A percentile compares a stretch with the other conserved stretches of the same genome.
Evolutionary conservation across 441 rosid species (phyloP).

Genomic region (Rhodomyrtus psidioides): DNA sequence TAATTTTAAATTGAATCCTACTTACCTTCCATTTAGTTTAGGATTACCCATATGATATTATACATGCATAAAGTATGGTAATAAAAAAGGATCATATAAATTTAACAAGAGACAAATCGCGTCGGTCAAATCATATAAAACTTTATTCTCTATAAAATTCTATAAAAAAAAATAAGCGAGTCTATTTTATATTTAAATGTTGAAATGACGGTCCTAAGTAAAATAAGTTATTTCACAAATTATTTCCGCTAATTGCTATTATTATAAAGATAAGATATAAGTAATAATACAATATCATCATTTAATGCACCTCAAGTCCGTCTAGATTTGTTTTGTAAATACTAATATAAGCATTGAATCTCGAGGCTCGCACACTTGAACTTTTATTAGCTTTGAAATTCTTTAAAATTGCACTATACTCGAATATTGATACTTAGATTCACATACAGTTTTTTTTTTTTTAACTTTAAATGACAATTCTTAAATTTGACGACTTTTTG

Average conservation of each 20-base stretch:
- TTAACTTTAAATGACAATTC: neutral
- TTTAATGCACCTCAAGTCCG: neutral
- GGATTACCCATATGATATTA: neutral
- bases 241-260: neutral
- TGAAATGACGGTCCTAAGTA: neutral
- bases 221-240: neutral
- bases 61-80: neutral
- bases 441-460: neutral
- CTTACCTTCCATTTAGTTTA: neutral
- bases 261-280: rapidly evolving
- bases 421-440: neutral
- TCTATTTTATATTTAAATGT: rapidly evolving
- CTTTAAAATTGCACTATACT: neutral
- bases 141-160: neutral
- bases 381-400: neutral
- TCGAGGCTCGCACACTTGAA: rapidly evolving
- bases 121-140: rapidly evolving
- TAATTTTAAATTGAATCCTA: neutral
- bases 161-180: neutral
- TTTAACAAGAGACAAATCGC: neutral
- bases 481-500: neutral
- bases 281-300: neutral
- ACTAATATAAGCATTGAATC: no score
- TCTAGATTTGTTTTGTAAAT: neutral
- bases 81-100: neutral